phyloP scores from a whole-genome alignment of 1,284 basidiomycete species.

The Ceratobasidium sp. region DNA sequence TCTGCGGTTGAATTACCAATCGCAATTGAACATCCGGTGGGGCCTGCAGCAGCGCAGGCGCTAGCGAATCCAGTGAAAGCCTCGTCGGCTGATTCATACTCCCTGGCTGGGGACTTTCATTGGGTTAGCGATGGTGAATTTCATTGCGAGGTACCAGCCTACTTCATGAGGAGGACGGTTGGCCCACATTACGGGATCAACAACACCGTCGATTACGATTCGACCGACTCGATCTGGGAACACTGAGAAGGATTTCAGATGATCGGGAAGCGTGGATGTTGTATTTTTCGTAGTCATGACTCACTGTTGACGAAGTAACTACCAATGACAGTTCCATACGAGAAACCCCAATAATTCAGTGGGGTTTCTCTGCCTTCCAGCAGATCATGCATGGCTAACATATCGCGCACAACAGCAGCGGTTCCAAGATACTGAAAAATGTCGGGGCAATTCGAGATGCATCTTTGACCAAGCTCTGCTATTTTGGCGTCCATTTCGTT shows the following conservation, averaged over 20 bases:
- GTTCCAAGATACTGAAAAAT: conserved; percentile 27
- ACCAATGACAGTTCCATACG: conserved; percentile 36
- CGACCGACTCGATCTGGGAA: conserved; percentile 35
- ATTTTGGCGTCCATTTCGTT: conserved; percentile 14
- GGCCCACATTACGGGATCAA: conserved; percentile 18
- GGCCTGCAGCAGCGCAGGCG: conserved; percentile 28
- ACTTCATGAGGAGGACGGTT: conserved; percentile 7
- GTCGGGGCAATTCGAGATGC: background rate
- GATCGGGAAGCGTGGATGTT: no score
- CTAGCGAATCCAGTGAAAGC: conserved; percentile 21
- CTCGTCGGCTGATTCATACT: conserved; percentile 1
- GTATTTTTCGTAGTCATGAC: no score
- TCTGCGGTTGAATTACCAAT: conserved; percentile 7
- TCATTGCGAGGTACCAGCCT: background rate
- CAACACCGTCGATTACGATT: conserved; percentile 31
- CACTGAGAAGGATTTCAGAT: conserved; percentile 17
- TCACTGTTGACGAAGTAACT: conserved; percentile 36
- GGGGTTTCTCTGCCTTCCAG: conserved; percentile 17
- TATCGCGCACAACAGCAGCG: conserved; percentile 30
- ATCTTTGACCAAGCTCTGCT: conserved; percentile 1
- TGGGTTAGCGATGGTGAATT: background rate
- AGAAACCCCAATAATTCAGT: conserved; percentile 37
- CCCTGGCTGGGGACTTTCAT: background rate
- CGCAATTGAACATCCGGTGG: conserved; percentile 31
- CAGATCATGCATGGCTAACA: conserved; percentile 10